Evolutionary conservation across 2,329 filamentous ascomycete species (phyloP).

Genomic region (Cadophora malorum): DNA sequence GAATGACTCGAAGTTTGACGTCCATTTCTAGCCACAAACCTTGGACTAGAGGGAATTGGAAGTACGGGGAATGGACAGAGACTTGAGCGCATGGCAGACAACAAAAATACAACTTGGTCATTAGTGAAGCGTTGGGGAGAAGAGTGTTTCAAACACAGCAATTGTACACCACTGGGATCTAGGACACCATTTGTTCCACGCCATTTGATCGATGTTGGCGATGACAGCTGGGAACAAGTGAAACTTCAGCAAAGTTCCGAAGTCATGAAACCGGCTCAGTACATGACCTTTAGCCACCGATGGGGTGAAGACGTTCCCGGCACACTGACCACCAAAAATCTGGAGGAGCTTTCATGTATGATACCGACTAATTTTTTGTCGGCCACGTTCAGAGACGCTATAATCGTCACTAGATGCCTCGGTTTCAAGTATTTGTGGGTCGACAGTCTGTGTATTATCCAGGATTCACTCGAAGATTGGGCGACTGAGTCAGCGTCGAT

Average conservation of each 20-base stretch:
- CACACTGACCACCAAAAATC: neutral
- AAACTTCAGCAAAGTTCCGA: neutral
- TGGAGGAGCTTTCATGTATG: neutral
- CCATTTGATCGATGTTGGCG: neutral
- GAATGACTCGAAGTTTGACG: too few species aligned
- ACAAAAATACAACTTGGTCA: neutral
- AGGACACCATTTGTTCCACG: neutral
- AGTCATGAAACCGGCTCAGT: neutral
- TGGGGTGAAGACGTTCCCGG: neutral
- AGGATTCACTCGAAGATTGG: conserved; percentile 11
- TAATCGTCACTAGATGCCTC: neutral
- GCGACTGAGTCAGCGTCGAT: conserved; percentile 2
- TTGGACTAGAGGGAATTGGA: too few species aligned
- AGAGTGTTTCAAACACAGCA: neutral
- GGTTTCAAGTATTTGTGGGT: conserved; percentile 14
- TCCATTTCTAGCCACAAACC: neutral
- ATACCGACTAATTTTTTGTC: neutral
- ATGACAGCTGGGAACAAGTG: neutral
- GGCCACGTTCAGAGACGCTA: conserved; percentile 6
- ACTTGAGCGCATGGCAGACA: too few species aligned
- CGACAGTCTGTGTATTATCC: conserved; percentile 19
- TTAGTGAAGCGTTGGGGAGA: neutral
- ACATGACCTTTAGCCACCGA: conserved; percentile 1
- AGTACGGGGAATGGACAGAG: neutral
- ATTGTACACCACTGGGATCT: neutral